These are phyloP conservation scores for Perilla frutescens DNA, from an alignment of 257 asterid genomes.

Conservation along the genomic window DNA sequence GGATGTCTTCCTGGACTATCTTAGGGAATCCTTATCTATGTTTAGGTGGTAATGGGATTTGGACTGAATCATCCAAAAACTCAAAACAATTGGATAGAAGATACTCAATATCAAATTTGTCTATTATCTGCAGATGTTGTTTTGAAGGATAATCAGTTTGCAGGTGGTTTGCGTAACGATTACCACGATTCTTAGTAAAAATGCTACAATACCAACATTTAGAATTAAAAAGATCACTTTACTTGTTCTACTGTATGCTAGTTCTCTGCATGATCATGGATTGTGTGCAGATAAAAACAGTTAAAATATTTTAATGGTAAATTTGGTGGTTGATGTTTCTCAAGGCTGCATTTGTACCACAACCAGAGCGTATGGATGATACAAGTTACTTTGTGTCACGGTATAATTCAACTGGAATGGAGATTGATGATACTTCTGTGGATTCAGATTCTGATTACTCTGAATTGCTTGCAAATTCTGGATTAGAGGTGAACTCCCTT, in stretches of 20 bases:
- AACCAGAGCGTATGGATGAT: slow-evolving; percentile 85
- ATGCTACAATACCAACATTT: slow-evolving; percentile 2
- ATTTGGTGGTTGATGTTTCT: slow-evolving; percentile 36
- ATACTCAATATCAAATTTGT: not conserved
- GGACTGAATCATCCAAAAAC: slow-evolving; percentile 15
- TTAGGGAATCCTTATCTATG: not conserved
- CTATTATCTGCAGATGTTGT: slow-evolving; percentile 9
- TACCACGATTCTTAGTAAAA: not conserved
- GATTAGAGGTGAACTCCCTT: slow-evolving; percentile 56
- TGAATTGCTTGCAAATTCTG: slow-evolving; percentile 58
- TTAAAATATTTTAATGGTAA: slow-evolving; percentile 23
- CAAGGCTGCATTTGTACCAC: slow-evolving; percentile 93
- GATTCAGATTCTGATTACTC: slow-evolving; percentile 68
- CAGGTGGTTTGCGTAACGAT: slow-evolving; percentile 14
- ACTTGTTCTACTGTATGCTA: slow-evolving; percentile 14
- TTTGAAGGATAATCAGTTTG: slow-evolving; percentile 30
- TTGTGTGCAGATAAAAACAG: not conserved
- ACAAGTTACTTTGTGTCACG: slow-evolving; percentile 91
- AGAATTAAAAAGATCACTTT: slow-evolving; percentile 16
- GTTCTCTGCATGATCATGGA: slow-evolving; percentile 19
- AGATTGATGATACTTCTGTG: slow-evolving; percentile 53
- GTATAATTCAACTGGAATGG: slow-evolving; percentile 58
- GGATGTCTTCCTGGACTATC: not conserved
- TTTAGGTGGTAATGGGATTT: slow-evolving; percentile 11
- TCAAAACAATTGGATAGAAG: not conserved